Evolutionary conservation across 192 early-diverging fungal genomes (phyloP).

Genomic region (Chytriomyces sp.): DNA sequence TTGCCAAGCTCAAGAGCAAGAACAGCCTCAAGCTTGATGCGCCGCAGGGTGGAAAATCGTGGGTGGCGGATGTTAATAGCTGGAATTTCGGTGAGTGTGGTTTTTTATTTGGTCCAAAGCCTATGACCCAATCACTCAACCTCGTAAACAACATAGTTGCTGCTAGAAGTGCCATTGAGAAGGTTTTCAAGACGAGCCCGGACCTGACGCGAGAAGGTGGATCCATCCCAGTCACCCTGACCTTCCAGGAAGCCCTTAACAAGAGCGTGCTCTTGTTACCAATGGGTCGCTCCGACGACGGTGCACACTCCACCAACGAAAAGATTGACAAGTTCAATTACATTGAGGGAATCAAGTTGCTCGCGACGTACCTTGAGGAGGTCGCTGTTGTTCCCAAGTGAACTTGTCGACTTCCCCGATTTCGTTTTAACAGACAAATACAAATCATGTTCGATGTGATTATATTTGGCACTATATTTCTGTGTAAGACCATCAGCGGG

Average conservation of each 20-base stretch:
- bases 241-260: conserved; percentile 93
- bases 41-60: conserved; percentile 83
- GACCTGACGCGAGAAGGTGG: conserved; percentile 98
- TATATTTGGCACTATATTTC: too few relatives aligned
- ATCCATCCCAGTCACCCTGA: conserved; percentile 95
- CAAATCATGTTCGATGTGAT: too few relatives aligned
- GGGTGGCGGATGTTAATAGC: conserved; percentile 89
- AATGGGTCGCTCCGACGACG: conserved; percentile 92
- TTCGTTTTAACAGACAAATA: too few relatives aligned
- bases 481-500: too few relatives aligned
- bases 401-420: conserved; percentile 1
- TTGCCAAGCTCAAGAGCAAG: conserved; percentile 87
- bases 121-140: background rate
- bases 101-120: background rate
- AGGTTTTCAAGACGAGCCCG: conserved; percentile 87
- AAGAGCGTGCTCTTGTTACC: conserved; percentile 90
- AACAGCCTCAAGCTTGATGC: conserved; percentile 77
- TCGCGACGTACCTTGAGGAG: conserved; percentile 90
- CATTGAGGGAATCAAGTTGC: conserved; percentile 92
- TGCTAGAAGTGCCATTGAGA: conserved; percentile 87
- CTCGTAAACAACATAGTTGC: conserved; percentile 74
- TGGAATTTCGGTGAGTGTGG: conserved; percentile 78
- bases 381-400: conserved; percentile 54
- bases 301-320: conserved; percentile 98
- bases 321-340: conserved; percentile 92